Evolutionary conservation across 306 rosid genomes (phyloP).

Genomic region (Quercus dentata): DNA sequence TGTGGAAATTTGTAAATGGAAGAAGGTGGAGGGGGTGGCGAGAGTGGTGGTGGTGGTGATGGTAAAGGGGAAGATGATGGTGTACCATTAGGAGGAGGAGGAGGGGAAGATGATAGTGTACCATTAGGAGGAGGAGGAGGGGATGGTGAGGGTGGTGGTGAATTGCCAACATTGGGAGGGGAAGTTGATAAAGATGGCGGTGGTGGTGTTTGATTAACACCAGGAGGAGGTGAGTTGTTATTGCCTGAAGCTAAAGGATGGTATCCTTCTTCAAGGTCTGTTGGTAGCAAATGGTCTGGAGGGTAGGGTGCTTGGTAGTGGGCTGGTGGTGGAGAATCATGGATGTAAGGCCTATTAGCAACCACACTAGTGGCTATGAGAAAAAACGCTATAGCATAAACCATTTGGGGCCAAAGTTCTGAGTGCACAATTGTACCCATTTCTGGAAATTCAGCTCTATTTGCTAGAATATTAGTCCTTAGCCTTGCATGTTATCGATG

Average conservation of each 20-base stretch:
- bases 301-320: not conserved
- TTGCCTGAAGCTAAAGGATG: no score
- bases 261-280: no score
- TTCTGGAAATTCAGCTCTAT: not conserved
- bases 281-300: no score
- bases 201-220: not conserved
- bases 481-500: not conserved
- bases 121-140: no score
- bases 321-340: not conserved
- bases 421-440: not conserved
- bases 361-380: conserved; percentile 2
- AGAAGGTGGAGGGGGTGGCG: no score
- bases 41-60: no score
- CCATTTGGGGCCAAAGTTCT: conserved; percentile 2
- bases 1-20: no score
- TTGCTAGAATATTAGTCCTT: not conserved
- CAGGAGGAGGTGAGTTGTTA: not conserved
- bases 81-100: no score
- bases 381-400: not conserved
- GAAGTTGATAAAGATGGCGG: not conserved
- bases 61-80: no score
- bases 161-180: no score
- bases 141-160: not conserved
- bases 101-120: no score
- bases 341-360: not conserved